Percentiles rank a stretch among this genome's conserved stretches.
Evolutionary conservation across 306 rosid species (phyloP).

Genomic region (Dalbergia oliveri): DNA sequence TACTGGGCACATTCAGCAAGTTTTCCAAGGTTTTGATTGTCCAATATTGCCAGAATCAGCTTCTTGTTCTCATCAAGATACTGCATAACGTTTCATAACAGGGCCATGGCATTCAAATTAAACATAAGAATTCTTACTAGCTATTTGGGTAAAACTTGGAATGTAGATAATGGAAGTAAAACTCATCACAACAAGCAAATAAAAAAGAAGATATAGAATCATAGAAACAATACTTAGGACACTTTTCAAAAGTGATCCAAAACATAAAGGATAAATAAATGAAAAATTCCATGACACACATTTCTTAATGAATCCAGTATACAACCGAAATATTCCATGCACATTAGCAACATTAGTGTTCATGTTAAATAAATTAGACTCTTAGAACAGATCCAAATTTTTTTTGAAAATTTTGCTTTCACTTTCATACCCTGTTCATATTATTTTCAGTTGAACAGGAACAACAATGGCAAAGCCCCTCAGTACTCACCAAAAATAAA

Average conservation of each 20-base stretch:
- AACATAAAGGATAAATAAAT: neutral
- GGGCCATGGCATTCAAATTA: constrained; percentile 36
- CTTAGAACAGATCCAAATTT: neutral
- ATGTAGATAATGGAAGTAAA: constrained; percentile 2
- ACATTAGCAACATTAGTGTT: neutral
- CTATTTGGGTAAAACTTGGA: constrained; percentile 1
- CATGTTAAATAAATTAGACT: neutral
- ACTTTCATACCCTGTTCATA: neutral
- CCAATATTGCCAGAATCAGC: constrained; percentile 94
- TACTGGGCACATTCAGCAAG: constrained; percentile 99
- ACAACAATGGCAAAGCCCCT: neutral
- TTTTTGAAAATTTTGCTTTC: neutral
- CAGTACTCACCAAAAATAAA: constrained; percentile 6
- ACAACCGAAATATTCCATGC: neutral
- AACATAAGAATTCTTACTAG: constrained; percentile 14
- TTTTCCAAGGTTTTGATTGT: constrained; percentile 96
- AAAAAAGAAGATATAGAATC: neutral
- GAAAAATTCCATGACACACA: neutral
- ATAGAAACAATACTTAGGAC: neutral
- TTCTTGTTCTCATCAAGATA: constrained; percentile 97
- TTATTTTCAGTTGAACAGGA: neutral
- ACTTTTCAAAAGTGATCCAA: constrained; percentile 6
- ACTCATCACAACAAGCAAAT: neutral
- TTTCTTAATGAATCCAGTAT: neutral
- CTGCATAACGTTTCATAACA: constrained; percentile 59